phyloP scores from a whole-genome alignment of 2,329 filamentous ascomycete species.

The Teratosphaeria epicoccoides region DNA sequence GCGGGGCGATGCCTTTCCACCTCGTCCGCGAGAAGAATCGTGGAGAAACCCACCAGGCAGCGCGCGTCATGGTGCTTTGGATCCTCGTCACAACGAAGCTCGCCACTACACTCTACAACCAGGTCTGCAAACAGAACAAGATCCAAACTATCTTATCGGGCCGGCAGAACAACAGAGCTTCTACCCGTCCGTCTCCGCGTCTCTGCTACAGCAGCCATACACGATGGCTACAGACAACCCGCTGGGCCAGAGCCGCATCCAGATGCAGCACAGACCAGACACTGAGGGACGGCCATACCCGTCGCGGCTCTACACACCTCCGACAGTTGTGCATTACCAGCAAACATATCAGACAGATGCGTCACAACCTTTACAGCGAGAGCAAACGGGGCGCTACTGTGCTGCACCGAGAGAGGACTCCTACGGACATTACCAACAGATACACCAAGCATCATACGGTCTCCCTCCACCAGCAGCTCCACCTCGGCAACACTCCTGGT shows the following conservation, averaged over 20 bases:
- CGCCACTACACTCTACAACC: not conserved
- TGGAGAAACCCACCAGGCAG: not conserved
- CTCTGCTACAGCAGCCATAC: not conserved
- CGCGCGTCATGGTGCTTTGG: not conserved
- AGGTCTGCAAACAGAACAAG: not conserved
- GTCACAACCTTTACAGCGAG: not conserved
- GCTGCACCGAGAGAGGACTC: too few species aligned
- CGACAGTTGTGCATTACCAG: not conserved
- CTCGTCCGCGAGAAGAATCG: not conserved
- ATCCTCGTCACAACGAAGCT: not conserved
- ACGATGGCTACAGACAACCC: not conserved
- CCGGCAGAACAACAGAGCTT: too few species aligned
- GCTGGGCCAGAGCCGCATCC: not conserved
- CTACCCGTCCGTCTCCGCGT: not conserved
- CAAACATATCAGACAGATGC: not conserved
- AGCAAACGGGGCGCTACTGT: not conserved
- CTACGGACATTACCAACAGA: not conserved
- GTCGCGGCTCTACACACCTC: not conserved
- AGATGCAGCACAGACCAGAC: not conserved
- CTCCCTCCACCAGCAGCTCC: slow-evolving; percentile 6
- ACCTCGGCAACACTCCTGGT: slow-evolving; percentile 2
- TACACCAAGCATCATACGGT: slow-evolving; percentile 4
- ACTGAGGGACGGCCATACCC: not conserved
- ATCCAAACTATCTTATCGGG: not conserved
- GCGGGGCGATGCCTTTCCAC: slow-evolving; percentile 3